Evolutionary conservation across 257 asterid genomes (phyloP), one percentile per base, ranked within the genome.

Genomic region (Agastache rugosa): DNA sequence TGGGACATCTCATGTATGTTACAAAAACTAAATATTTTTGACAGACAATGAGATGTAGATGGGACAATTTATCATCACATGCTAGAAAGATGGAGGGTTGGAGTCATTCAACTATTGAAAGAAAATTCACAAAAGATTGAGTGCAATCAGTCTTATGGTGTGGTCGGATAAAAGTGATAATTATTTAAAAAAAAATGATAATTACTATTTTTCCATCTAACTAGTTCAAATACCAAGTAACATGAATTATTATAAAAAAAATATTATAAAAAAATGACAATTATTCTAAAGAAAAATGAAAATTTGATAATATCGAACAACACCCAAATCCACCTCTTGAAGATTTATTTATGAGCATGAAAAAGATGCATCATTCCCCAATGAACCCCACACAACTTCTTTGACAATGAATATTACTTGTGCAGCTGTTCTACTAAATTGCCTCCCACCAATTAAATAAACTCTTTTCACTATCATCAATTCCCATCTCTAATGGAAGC

Each of bases 51-150:
- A 29, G 73, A 56, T 45, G 69, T 56, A 42, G 75, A 72, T 34
- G 70, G 75, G 54, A 22, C 51, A 72, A 23, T 35, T 47, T 22
- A 59, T 22, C 5, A 59, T 48, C 82, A 78, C 82, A 72, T 78
- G 82, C 22, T 72, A 65, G 8, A 37, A 56, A 64, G 54, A 42
- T 20, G 51, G 51, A 58, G 8, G 20, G 63, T 44, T 19, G 61
- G 61, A 20, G 8, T 65, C 77, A 27, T 67, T 60, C 47, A 27
- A 47, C 31, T 11, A 17, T 66, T 47, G 2, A 15, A 22, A 42
- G 2, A 15, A 22, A 42, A 44, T 42, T 4, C 2, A 5, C 37
- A 29, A 29, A 3, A 1, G 5, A 7, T 31, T 3, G 7, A 31
- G 37, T 31, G 37, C 7, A 31, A 1, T 31, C 37, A 5, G 5